Evolutionary conservation across 2,329 filamentous ascomycete species (phyloP), one percentile per base, ranked within the genome.

Genomic region (Fusarium nisikadoi): DNA sequence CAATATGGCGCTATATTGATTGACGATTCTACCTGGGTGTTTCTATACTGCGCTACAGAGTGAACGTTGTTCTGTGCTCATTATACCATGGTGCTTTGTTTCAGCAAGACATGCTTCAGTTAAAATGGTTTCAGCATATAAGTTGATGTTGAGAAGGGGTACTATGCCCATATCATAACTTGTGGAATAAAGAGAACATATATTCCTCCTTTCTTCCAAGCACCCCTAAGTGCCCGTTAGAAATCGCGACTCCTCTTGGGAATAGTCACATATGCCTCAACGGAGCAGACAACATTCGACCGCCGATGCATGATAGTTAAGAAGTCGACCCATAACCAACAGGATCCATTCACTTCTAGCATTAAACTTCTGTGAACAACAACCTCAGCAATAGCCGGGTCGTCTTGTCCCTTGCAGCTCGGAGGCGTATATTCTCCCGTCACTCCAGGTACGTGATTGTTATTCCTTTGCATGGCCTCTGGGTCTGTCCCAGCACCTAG

Each of bases 81-180:
- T 60, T 62, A 75, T 72, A 75, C 73, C 70, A 72, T 35, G 31
- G 55, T 53, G 27, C 41, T 68, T 42, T 62, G 59, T 53, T 68
- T 65, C 56, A 57, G 62, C 60, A 68, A 64, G 46, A 49, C 41
- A 63, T 27, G 38, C 42, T 53, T 63, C 29, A 39, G 33, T 52
- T 52, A 68, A 42, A 54, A 63, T 25, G 63, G 49, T 67, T 20
- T 47, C 47, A 54, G 16, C 42, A 43, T 55, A 67, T 50, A 63
- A 56, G 20, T 49, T 47, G 39, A 46, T 25, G 49, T 53, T 23
- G 23, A 27, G 38, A n/a, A 61, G 31, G 38, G 39, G 11, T 13
- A 5, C 11, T 27, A 13, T 31, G 25, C 43, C 8, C 19, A 23
- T 31, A 19, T 43, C 31, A 29, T 27, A 23, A 20, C 42, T 66